Evolutionary conservation across 257 asterid species (phyloP), one percentile per base, ranked within the genome.

Genomic region (Thymus mandschuricus): DNA sequence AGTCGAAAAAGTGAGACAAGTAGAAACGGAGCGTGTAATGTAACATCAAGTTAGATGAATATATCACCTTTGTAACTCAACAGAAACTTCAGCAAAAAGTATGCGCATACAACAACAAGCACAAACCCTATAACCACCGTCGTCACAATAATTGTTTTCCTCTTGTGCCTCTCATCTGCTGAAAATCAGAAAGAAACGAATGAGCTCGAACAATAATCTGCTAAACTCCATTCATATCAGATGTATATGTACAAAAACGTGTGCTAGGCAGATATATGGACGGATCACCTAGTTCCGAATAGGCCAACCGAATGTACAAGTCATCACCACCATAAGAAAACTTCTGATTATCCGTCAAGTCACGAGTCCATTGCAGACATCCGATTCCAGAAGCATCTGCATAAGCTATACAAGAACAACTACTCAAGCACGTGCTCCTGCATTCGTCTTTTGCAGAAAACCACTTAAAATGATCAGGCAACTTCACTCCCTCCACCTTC

Each of bases 381-480:
- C 82, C 82, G 30, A 73, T 77, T 8, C 81, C 81, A 33, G 69
- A 28, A 54, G 56, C 3, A 52, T 40, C 57, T 0, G 78, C 62
- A 65, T 77, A 80, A 59, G 78, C 85, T 46, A 73, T 54, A 73
- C 82, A 80, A 0, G 80, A 76, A 69, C 85, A 77, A 60, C 69
- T 60, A n/a, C 28, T 61, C 75, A 73, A 70, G 75, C 85, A 80
- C 49, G 10, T 27, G 11, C 27, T 49, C 28, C 49, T 33, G 38
- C 85, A 80, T 21, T 21, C 21, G 0, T 70, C 65, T 31, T 8
- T 71, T 34, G 69, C 75, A 1, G 64, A 21, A 3, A 21, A 9
- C 66, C 45, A 68, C 43, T 1, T 15, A 28, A n/a, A 48, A 15
- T 28, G 21, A 68, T 86, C 89, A 0, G 97, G 94, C 85, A 84